Evolutionary conservation across 176 grass and related monocot genomes (phyloP), one percentile per base, ranked within the genome.

Genomic region (Musa schizocarpa): DNA sequence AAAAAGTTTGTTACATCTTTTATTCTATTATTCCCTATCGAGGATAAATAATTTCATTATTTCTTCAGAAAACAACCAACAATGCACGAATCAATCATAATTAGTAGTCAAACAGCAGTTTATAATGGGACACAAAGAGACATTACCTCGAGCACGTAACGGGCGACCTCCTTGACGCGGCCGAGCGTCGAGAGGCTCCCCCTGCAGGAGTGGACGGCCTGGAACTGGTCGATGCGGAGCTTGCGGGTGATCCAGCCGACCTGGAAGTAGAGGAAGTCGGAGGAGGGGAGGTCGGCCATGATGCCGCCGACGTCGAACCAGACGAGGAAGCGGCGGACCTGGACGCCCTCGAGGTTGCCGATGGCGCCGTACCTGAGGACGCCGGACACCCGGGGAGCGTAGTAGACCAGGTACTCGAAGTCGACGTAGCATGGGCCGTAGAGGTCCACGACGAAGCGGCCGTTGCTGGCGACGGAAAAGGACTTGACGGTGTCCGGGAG

Each of bases 231-330:
- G 24, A 85, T 84, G 63, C 76, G 79, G 20, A 92, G 80, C 77
- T 89, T 92, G 76, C 88, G 86, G 19, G 84, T 87, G 62, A 96
- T 92, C 88, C 82, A 96, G 2, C 68, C 48, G 43, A 70, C 43
- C 68, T 70, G 68, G 68, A 70, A 70, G 68, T 70, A 70, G 24
- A 65, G 24, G 63, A 2, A 65, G 10, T 65, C 23, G 22, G 63
- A 65, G 1, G 68, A 48, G 13, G 68, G 68, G 14, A 70, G 68
- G 29, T 70, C 43, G 43, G 51, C 68, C 68, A 20, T 51, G 68
- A 70, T 70, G 16, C 43, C 16, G 43, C 51, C 68, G 1, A 70
- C 68, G 68, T 69, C 68, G 22, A 52, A 70, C 68, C 68, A 70
- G 17, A 70, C 20, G 43, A 51, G 68, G 43, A 70, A 70, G 16